Base-by-base conservation (phyloP, 2,329 filamentous ascomycete species). In the Pseudogymnoascus sp. region DNA sequence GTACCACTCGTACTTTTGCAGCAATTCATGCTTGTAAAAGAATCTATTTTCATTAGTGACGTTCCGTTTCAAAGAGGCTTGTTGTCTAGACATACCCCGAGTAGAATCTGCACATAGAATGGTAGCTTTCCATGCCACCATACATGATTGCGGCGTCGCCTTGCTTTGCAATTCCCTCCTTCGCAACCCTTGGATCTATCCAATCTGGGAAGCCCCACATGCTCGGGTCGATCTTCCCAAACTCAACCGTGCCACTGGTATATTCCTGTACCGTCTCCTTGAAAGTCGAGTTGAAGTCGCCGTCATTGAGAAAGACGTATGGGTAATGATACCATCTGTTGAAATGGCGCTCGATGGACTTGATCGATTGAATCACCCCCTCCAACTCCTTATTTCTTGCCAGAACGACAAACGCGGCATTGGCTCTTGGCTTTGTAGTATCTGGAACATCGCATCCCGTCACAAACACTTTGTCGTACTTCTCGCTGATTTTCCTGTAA, bases 81-180 rank as follows among this genome's bases (percentile, higher is more conserved):
- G 11, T 12, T 41, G 5, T 14, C 26, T 3, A 7, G 58, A 77
- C 86, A 71, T 80, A 94, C 89, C 93, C 94, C 66, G 94, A 99
- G 78, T 99, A 99, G 80, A 99, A 99, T 69, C 94, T 86, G 75
- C 94, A 99, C 94, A 99, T 99, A 77, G 95, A 89, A 72, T 99
- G 94, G 74, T 99, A 99, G 77, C 92, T 97, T 76, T 97, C 94
- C 81, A 99, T 88, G 55, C 94, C 94, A 74, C 94, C 94, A 74
- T 97, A 99, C 94, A 99, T 99, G 80, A 99, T 96, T 55, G 94
- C 94, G 60, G 88, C 87, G 75, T 99, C 94, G 67, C 94, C 94
- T 76, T 99, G 94, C 78, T 97, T 96, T 61, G 90, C 86, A 72
- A 99, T 96, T 65, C 93, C 93, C 76, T 99, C 94, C 77, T 92